These are phyloP conservation scores for Fusarium pseudonygamai DNA, from an alignment of 2,329 filamentous ascomycete genomes.

Conservation along the genomic window DNA sequence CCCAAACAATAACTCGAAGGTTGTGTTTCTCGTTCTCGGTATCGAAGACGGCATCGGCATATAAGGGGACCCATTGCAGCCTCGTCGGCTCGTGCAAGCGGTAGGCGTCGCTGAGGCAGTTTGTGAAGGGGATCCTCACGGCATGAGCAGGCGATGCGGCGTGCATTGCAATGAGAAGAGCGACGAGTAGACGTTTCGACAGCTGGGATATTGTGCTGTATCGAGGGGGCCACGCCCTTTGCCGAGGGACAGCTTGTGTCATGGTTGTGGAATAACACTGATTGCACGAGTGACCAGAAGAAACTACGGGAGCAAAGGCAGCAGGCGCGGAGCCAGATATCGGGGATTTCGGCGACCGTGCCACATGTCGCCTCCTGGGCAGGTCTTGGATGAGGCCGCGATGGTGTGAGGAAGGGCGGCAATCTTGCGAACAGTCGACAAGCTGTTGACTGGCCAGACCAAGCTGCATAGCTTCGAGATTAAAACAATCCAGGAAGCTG, in stretches of 20 bases:
- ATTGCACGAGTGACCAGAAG: slow-evolving; percentile 8
- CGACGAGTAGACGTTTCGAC: slow-evolving; percentile 46
- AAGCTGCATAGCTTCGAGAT: slow-evolving; percentile 38
- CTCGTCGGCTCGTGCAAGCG: slow-evolving; percentile 64
- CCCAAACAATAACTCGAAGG: slow-evolving; percentile 83
- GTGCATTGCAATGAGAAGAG: slow-evolving; percentile 51
- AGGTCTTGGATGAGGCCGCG: slow-evolving; percentile 20
- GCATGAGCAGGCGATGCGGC: slow-evolving; percentile 61
- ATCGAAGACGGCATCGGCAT: slow-evolving; percentile 79
- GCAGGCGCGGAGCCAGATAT: slow-evolving; percentile 32
- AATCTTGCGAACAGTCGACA: slow-evolving; percentile 32
- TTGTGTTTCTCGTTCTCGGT: slow-evolving; percentile 66
- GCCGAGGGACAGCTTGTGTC: slow-evolving; percentile 14
- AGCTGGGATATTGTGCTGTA: slow-evolving; percentile 26
- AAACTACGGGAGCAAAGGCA: slow-evolving; percentile 27
- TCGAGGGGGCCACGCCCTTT: slow-evolving; percentile 29
- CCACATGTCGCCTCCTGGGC: slow-evolving; percentile 37
- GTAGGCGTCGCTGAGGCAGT: slow-evolving; percentile 76
- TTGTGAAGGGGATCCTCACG: slow-evolving; percentile 80
- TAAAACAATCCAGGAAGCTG: slow-evolving; percentile 5
- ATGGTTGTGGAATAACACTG: slow-evolving; percentile 27
- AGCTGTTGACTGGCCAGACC: slow-evolving; percentile 36
- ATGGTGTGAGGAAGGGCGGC: slow-evolving; percentile 22
- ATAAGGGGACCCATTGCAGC: slow-evolving; percentile 83
- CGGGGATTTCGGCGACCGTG: slow-evolving; percentile 25